phyloP scores from a whole-genome alignment of 768 basidiomycete species.

The Suillus spraguei region DNA sequence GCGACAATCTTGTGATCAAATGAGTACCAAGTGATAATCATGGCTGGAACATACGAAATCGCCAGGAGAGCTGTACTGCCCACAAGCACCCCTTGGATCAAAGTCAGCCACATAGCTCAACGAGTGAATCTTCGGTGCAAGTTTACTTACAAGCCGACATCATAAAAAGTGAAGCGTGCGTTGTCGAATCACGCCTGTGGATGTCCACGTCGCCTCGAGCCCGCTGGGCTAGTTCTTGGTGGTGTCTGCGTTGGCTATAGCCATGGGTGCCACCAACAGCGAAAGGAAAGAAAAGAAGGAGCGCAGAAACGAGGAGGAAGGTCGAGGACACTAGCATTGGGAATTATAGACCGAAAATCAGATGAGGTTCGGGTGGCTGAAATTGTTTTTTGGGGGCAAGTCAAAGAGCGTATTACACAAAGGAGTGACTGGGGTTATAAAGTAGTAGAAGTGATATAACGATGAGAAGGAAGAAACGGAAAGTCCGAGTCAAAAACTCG shows the following conservation, averaged over 20 bases:
- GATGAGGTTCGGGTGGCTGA: background rate
- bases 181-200: conserved; percentile 35
- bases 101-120: conserved; percentile 6
- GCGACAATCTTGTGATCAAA: conserved; percentile 28
- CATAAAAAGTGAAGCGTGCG: conserved; percentile 55
- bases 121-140: conserved; percentile 9
- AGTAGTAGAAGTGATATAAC: background rate
- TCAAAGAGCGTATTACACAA: background rate
- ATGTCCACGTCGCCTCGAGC: conserved; percentile 37
- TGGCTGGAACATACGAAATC: conserved; percentile 42
- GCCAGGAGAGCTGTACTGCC: conserved; percentile 35
- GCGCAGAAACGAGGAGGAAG: conserved; percentile 38
- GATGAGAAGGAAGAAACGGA: background rate
- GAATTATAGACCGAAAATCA: background rate
- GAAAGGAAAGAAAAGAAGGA: conserved; percentile 36
- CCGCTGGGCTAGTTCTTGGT: conserved; percentile 50
- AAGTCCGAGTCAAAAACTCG: background rate
- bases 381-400: background rate
- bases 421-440: background rate
- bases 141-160: conserved; percentile 47
- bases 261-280: conserved; percentile 28
- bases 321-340: conserved; percentile 31
- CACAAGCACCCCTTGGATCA: conserved; percentile 55
- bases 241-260: conserved; percentile 32
- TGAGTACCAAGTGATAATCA: conserved; percentile 28